Evolutionary conservation across 352 stramenopile species (phyloP), one percentile per base, ranked within the genome.

Genomic region (Globisporangium carolinianum): DNA sequence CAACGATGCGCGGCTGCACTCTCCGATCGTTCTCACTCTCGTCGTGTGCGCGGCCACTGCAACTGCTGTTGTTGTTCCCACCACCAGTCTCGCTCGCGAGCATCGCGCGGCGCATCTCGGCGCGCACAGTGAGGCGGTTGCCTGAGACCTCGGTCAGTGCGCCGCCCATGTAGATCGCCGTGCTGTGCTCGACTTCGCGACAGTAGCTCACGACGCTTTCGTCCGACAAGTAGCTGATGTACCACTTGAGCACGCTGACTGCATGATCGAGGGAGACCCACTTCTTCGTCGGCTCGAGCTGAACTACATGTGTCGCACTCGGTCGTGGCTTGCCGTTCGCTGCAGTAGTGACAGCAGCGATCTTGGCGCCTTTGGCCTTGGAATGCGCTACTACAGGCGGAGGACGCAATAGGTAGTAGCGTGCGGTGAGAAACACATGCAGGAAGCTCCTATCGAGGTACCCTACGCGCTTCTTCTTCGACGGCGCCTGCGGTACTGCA

Each of bases 91-190:
- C 50, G 18, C 60, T 67, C 3, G 24, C 10, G 8, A 91, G 57
- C 81, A 91, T 91, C 12, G 71, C 67, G 11, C 78, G 70, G 5
- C 81, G 73, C 81, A 91, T 91, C 55, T 87, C 75, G 0, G 79
- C 79, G 10, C 81, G 73, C 41, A 91, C 79, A 9, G 79, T 78
- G 15, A 91, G 59, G 14, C 79, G 71, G 54, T 89, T 89, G 38
- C 79, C 81, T 14, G 68, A 63, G 15, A 85, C 72, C 49, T 89
- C 81, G 0, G 67, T 72, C 12, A 91, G 58, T 0, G 66, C 71
- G 0, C 62, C 57, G 6, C 78, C 78, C 11, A 75, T 66, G 35
- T 77, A 88, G 18, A 88, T 85, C 15, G 69, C 81, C 0, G 81
- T 88, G 57, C 55, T 85, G 60, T 89, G 63, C 49, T 91, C 81